Conservation (phyloP, 768 basidiomycete species). For the Lentinula guzmanii region DNA sequence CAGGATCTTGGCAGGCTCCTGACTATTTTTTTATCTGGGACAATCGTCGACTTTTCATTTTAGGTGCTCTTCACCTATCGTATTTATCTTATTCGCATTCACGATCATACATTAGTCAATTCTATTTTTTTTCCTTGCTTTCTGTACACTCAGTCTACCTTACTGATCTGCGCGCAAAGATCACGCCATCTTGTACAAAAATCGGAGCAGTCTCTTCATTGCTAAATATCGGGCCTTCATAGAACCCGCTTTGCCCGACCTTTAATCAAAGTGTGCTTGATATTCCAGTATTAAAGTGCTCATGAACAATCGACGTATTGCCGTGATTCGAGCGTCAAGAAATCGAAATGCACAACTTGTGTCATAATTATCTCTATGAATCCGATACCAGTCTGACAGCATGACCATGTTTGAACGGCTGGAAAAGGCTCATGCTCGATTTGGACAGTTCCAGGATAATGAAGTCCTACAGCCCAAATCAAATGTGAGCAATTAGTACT, state of each 20-base stretch:
- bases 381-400: conserved; percentile 4
- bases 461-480: not conserved
- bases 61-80: not conserved
- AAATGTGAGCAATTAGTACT: not conserved
- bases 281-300: no score
- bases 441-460: conserved; percentile 1
- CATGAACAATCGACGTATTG: no score
- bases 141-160: no score
- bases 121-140: no score
- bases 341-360: no score
- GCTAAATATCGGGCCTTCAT: not conserved
- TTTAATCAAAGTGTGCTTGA: no score
- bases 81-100: not conserved
- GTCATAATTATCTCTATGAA: not conserved
- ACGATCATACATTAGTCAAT: not conserved
- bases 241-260: not conserved
- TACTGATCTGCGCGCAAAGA: no score
- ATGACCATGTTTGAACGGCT: conserved; percentile 1
- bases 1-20: not conserved
- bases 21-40: not conserved
- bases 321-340: no score
- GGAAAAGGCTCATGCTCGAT: not conserved
- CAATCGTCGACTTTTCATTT: not conserved
- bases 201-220: not conserved
- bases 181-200: no score